Evolutionary conservation across 1,284 basidiomycete species (phyloP), one percentile per base, ranked within the genome.

Genomic region (Coriolopsis trogii): DNA sequence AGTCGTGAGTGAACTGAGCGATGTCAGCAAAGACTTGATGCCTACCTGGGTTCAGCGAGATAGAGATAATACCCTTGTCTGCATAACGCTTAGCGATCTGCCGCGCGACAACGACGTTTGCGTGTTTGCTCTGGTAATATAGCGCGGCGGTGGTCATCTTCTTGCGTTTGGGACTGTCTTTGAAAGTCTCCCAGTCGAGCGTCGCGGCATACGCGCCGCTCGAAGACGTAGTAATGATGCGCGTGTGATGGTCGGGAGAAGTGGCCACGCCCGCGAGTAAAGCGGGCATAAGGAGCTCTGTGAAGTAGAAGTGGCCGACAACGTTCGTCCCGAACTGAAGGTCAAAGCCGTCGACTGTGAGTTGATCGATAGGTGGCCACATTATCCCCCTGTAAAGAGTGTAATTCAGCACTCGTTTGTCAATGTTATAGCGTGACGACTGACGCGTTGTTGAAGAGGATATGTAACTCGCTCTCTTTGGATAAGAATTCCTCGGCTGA

Each of bases 361-460:
- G 51, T 38, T 64, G 39, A 4, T 70, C 66, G 2, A 68, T 46
- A 0, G 73, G 71, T 2, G 70, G 66, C 9, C 63, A 62, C 79
- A 82, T 80, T 15, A 82, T 71, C 4, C 81, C 80, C 0, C 77
- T 80, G 24, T n/a, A n/a, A n/a, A n/a, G n/a, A n/a, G n/a, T n/a
- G n/a, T n/a, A 15, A 26, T 21, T 28, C 12, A 9, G 30, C 26
- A 10, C 16, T 10, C 6, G 33, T n/a, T 10, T 45, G 38, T 16
- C 20, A 44, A n/a, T 33, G 18, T 6, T 9, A n/a, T 10, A 24
- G 41, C 51, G 28, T 58, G 9, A 63, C 42, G 40, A 63, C 73
- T 49, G 43, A 81, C 77, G 73, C 79, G 49, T 81, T 81, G 62
- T 82, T 81, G 57, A 77, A 78, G 7, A 84, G 67, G 12, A 80